Base-by-base conservation (phyloP, 371 early-diverging fungal species). In the Mucor circinelloides region DNA sequence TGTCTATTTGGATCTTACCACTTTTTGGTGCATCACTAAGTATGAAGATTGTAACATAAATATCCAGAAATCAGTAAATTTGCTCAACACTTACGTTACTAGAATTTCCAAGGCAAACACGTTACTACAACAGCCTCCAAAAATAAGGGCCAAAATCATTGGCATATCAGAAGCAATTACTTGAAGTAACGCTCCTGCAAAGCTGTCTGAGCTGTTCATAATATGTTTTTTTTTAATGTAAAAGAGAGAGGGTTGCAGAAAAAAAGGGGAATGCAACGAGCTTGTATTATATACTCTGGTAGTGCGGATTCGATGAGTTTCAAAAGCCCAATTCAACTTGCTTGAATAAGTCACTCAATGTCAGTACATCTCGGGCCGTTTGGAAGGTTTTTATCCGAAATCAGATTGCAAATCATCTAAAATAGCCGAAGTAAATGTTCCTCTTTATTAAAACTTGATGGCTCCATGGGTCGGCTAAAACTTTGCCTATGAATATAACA, bases 51-150 rank as follows among this genome's bases (percentile, higher is more conserved):
- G n/a, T 15, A 56, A 13, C 3, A 60, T 42, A 48, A 50, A 25
- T 42, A 46, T 36, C 19, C 48, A 60, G 27, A 27, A 10, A 13
- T 65, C 42, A 58, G n/a, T 0, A 23, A 19, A 30, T 19, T 19
- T 6, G 9, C 12, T 36, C 34, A 9, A 36, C 9, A 38, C 83
- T 72, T 85, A 90, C 90, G 77, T 85, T 62, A 92, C 86, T 8
- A 92, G 79, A 27, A 89, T 76, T 74, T 96, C 96, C 13, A 96
- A 81, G 5, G 94, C 87, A 83, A 90, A 91, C 17, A 94, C 94
- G 69, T 95, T 95, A 52, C 93, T 90, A 70, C 96, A 96, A 72
- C 96, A 96, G 1, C 96, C 95, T 32, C 94, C 94, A 75, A 95
- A 93, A 65, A 96, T 91, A 57, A 93, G 77, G 5, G 83, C 76